These are phyloP conservation scores for Termitomyces sp. DNA, from an alignment of 768 basidiomycete genomes.

Conservation along the genomic window DNA sequence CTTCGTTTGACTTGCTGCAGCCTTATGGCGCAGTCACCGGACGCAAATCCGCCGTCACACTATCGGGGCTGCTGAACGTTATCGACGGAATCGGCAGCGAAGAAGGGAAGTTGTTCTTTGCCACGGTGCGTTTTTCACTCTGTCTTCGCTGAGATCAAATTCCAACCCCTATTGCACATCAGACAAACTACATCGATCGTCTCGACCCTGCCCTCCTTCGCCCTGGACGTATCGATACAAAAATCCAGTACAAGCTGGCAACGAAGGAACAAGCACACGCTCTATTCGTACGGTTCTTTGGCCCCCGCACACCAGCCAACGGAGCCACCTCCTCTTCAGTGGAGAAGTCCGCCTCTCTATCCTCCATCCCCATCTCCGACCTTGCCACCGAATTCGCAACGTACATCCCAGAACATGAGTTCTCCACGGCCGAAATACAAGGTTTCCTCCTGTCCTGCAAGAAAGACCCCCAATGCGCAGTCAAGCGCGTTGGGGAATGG, in stretches of 20 bases:
- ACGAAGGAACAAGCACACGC: slow-evolving; percentile 38
- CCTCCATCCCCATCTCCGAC: slow-evolving; percentile 16
- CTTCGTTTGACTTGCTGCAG: slow-evolving; percentile 8
- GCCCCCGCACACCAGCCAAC: slow-evolving; percentile 4
- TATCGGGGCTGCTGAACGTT: slow-evolving; percentile 53
- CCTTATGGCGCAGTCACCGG: not conserved
- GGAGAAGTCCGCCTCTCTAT: not conserved
- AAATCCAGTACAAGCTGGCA: slow-evolving; percentile 45
- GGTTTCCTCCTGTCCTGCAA: slow-evolving; percentile 48
- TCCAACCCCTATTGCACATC: not conserved
- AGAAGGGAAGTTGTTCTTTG: slow-evolving; percentile 57
- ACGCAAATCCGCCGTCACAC: slow-evolving; percentile 33
- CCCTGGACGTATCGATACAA: slow-evolving; percentile 52
- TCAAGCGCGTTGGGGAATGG: slow-evolving; percentile 32
- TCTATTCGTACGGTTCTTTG: slow-evolving; percentile 47
- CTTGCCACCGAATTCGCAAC: slow-evolving; percentile 38
- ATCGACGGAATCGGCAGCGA: slow-evolving; percentile 57
- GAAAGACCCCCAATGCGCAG: slow-evolving; percentile 30
- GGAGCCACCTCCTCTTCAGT: not conserved
- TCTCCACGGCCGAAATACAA: slow-evolving; percentile 58
- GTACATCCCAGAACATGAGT: slow-evolving; percentile 38
- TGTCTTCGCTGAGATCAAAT: not conserved
- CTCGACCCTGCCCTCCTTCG: slow-evolving; percentile 51
- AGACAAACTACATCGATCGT: slow-evolving; percentile 54
- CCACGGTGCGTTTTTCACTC: slow-evolving; percentile 35